phyloP scores from a whole-genome alignment of 768 basidiomycete species.

The Leucocoprinus leucothites region DNA sequence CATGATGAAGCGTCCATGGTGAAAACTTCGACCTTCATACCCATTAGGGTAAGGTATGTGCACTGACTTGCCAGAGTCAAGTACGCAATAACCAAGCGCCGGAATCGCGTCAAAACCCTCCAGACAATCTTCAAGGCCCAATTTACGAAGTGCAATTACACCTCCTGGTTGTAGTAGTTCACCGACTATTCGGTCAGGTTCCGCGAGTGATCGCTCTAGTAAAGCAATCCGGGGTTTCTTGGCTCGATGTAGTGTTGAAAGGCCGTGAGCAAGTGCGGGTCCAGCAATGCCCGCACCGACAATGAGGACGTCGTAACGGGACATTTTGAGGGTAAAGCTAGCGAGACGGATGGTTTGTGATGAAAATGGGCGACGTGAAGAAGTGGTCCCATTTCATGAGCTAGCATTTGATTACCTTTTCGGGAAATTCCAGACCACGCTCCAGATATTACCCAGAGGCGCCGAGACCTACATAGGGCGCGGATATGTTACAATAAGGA shows the following conservation, averaged over 20 bases:
- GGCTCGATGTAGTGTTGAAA: constrained; percentile 55
- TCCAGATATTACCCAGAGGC: not conserved
- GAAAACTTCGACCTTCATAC: constrained; percentile 81
- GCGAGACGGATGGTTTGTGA: not conserved
- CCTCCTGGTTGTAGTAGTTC: constrained; percentile 96
- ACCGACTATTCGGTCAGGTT: constrained; percentile 96
- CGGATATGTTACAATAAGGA: too few relatives aligned
- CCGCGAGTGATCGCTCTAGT: constrained; percentile 86
- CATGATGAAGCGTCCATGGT: constrained; percentile 91
- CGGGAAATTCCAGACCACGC: constrained; percentile 7
- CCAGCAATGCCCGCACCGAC: constrained; percentile 94
- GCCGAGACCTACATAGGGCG: too few relatives aligned
- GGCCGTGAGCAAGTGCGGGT: constrained; percentile 79
- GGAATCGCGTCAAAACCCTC: constrained; percentile 88
- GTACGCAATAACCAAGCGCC: constrained; percentile 83
- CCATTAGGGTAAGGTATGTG: constrained; percentile 84
- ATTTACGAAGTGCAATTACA: constrained; percentile 63
- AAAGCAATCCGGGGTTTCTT: constrained; percentile 75
- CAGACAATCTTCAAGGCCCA: constrained; percentile 75
- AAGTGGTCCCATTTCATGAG: constrained; percentile 8
- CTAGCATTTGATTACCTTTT: not conserved
- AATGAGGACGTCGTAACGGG: constrained; percentile 73
- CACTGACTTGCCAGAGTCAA: constrained; percentile 63
- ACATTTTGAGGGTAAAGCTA: not conserved
- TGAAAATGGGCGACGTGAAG: not conserved